Evolutionary conservation across 1,284 basidiomycete genomes (phyloP).

Genomic region (Trichosporon sp.): DNA sequence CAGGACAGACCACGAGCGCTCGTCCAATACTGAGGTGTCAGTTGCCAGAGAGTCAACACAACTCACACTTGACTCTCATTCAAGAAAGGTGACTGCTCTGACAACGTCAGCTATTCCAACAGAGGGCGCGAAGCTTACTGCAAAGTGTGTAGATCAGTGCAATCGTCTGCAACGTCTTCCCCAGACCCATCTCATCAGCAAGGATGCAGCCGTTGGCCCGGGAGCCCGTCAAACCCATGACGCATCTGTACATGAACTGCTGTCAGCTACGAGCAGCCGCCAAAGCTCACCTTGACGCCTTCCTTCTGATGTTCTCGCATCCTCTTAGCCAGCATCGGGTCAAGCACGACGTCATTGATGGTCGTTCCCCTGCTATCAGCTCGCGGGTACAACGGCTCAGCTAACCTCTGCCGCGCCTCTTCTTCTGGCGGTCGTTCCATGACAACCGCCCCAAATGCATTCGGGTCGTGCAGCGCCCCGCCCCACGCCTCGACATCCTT

Average conservation of each 20-base stretch:
- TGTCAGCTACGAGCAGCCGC: conserved; percentile 11
- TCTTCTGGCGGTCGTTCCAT: conserved; percentile 72
- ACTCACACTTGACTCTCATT: conserved; percentile 53
- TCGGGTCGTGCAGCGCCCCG: conserved; percentile 55
- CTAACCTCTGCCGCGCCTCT: conserved; percentile 71
- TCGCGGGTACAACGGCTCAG: neutral
- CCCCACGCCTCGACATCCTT: conserved; percentile 31
- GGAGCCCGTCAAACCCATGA: conserved; percentile 86
- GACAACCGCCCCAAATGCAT: conserved; percentile 69
- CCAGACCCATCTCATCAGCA: conserved; percentile 95
- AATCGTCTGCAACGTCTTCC: conserved; percentile 84
- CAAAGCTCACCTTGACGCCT: conserved; percentile 55
- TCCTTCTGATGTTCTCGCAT: conserved; percentile 88
- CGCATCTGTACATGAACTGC: conserved; percentile 88
- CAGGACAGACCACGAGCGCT: conserved; percentile 88
- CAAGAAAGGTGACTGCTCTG: conserved; percentile 71
- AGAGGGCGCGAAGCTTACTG: conserved; percentile 53
- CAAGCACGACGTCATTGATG: conserved; percentile 83
- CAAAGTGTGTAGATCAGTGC: conserved; percentile 80
- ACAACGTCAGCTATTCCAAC: conserved; percentile 7
- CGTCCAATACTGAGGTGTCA: conserved; percentile 56
- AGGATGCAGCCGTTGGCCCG: conserved; percentile 84
- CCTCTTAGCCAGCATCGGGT: conserved; percentile 70
- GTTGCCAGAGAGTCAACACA: neutral
- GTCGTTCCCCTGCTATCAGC: conserved; percentile 28